These are phyloP conservation scores for Hansenula sp. DNA, from an alignment of 1,139 yeast species.

Conservation along the genomic window DNA sequence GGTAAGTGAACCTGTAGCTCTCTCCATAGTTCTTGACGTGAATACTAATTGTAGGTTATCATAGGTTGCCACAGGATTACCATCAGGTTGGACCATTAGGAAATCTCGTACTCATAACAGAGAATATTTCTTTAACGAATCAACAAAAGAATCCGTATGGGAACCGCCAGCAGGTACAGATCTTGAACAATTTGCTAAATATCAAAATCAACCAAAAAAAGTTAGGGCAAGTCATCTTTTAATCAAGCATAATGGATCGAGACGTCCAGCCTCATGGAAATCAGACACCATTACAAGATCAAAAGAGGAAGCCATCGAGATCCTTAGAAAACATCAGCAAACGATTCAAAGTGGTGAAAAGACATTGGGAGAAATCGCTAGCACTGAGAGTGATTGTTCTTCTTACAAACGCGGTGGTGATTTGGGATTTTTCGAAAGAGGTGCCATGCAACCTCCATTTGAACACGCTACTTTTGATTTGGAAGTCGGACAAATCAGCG, in stretches of 20 bases:
- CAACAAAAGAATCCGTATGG: conserved; percentile 79
- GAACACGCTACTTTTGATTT: conserved; percentile 83
- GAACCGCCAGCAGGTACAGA: conserved; percentile 89
- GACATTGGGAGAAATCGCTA: conserved; percentile 68
- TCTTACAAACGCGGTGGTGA: conserved; percentile 90
- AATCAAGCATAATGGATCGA: conserved; percentile 75
- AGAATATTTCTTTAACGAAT: conserved; percentile 76
- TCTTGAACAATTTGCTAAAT: conserved; percentile 50
- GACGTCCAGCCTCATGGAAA: conserved; percentile 94
- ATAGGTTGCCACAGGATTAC: conserved; percentile 57
- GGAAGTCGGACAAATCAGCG: conserved; percentile 81
- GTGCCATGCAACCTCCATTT: conserved; percentile 93
- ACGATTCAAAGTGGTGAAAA: conserved; percentile 68
- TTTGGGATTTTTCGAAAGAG: conserved; percentile 81
- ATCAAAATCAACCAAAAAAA: conserved; percentile 52
- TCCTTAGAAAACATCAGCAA: conserved; percentile 54
- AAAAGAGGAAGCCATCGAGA: conserved; percentile 79
- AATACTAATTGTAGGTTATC: not conserved
- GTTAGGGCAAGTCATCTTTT: conserved; percentile 73
- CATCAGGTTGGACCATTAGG: conserved; percentile 79
- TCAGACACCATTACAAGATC: conserved; percentile 68
- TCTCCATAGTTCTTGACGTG: too few species aligned
- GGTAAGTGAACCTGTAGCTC: too few species aligned
- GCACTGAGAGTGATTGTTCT: conserved; percentile 83
- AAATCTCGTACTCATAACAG: conserved; percentile 78